Percentiles rank a stretch among this genome's conserved stretches.
phyloP scores from a whole-genome alignment of 177 flowering plant genomes.

The Vitis hybrid region DNA sequence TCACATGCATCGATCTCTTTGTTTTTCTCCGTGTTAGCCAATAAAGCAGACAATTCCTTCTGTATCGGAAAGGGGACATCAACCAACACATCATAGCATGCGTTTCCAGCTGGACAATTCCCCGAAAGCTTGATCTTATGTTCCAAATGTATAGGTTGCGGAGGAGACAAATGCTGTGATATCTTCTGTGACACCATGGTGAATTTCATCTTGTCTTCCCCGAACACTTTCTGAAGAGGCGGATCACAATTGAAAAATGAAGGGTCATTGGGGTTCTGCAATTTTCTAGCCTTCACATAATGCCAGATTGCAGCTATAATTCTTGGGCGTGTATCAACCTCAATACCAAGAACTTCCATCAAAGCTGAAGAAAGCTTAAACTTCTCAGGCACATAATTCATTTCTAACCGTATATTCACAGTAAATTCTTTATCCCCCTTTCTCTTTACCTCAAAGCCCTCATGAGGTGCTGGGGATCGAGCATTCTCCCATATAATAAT shows the following conservation, averaged over 20 bases:
- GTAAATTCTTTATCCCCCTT: constrained; percentile 90
- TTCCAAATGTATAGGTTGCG: constrained; percentile 81
- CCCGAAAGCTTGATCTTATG: constrained; percentile 90
- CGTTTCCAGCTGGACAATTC: constrained; percentile 72
- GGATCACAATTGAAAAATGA: constrained; percentile 77
- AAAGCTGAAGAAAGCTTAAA: constrained; percentile 77
- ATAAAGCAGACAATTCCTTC: constrained; percentile 71
- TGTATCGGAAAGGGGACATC: constrained; percentile 93
- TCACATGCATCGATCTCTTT: constrained; percentile 90
- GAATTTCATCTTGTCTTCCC: constrained; percentile 85
- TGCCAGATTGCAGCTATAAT: constrained; percentile 94
- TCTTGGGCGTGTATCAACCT: constrained; percentile 88
- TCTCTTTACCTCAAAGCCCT: constrained; percentile 92
- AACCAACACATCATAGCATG: constrained; percentile 88
- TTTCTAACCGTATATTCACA: constrained; percentile 63
- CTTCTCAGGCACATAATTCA: constrained; percentile 89
- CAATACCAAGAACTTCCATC: constrained; percentile 89
- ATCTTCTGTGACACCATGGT: constrained; percentile 77
- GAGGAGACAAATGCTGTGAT: constrained; percentile 75
- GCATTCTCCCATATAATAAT: constrained; percentile 82
- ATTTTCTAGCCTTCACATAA: constrained; percentile 84
- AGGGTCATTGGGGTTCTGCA: constrained; percentile 84
- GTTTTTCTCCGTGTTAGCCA: constrained; percentile 77
- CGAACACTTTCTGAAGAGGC: constrained; percentile 83
- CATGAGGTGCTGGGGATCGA: constrained; percentile 80